Conservation (phyloP, 192 early-diverging fungal genomes). For the Chytriomyces hyalinus region DNA sequence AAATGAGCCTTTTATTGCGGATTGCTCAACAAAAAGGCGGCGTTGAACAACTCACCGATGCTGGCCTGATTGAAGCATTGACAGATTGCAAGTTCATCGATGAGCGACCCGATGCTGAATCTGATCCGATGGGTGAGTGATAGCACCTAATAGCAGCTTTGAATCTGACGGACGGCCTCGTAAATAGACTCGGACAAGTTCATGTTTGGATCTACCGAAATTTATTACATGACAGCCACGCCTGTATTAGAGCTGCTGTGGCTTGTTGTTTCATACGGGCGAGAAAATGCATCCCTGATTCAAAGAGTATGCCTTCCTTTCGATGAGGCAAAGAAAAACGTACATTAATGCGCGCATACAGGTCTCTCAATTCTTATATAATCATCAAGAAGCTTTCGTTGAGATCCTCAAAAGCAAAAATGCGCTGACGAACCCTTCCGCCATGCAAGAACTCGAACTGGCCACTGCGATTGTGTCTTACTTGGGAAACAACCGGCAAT, state of each 20-base stretch:
- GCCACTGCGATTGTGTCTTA: slow-evolving; percentile 47
- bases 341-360: slow-evolving; percentile 43
- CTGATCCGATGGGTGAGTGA: slow-evolving; percentile 40
- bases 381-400: slow-evolving; percentile 58
- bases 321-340: slow-evolving; percentile 29
- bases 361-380: slow-evolving; percentile 46
- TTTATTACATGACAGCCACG: slow-evolving; percentile 68
- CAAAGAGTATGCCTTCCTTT: slow-evolving; percentile 1
- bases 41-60: slow-evolving; percentile 78
- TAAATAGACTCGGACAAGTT: slow-evolving; percentile 17
- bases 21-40: slow-evolving; percentile 75
- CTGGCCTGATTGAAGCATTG: slow-evolving; percentile 79
- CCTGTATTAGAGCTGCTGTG: slow-evolving; percentile 67
- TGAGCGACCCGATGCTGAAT: slow-evolving; percentile 63
- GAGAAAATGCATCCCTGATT: slow-evolving; percentile 24
- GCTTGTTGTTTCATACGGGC: slow-evolving; percentile 48
- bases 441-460: slow-evolving; percentile 51
- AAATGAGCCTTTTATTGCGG: slow-evolving; percentile 82
- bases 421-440: slow-evolving; percentile 47
- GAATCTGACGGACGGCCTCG: not conserved
- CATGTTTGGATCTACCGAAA: slow-evolving; percentile 43
- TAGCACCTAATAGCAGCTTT: not conserved
- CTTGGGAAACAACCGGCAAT: slow-evolving; percentile 24
- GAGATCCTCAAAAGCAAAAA: slow-evolving; percentile 61
- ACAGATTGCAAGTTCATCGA: slow-evolving; percentile 77